Base-by-base conservation (phyloP, 2,329 filamentous ascomycete species). In the Trichoderma gracile region DNA sequence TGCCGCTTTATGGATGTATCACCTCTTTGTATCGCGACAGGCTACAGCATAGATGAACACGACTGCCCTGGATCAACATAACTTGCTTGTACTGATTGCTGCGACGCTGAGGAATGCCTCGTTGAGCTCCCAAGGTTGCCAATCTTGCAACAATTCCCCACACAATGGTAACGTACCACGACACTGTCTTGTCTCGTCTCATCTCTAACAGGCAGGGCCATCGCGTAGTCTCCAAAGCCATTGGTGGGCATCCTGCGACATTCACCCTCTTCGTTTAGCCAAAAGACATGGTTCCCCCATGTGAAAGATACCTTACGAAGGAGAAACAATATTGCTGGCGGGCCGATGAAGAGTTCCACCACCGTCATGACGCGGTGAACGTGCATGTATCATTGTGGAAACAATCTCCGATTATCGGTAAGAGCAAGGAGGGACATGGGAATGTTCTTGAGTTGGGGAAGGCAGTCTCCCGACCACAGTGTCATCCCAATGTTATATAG, bases 1-100 rank as follows among this genome's bases (percentile, higher is more conserved):
- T 59, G 56, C 56, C 43, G 56, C 56, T 59, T 59, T 49, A 59
- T 49, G 21, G 56, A 38, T 25, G 43, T 58, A 21, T 47, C 1
- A 25, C 12, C 9, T 14, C 25, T n/a, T n/a, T n/a, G n/a, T 43
- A 17, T 21, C 38, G 45, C 45, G 12, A 47, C 1, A 23, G 27
- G 30, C 15, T 6, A 27, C 56, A 15, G 19, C 45, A 43, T 49
- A 40, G 27, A 59, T 46, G 45, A 59, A 59, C 23, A 23, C 25
- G 45, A 38, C 27, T 46, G 56, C 7, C 19, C 15, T 46, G 3
- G n/a, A 33, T 17, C 17, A 23, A 25, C 12, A 7, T 21, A 9
- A 12, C 15, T 21, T 56, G 15, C 15, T 21, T 56, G 15, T 23
- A 15, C 17, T n/a, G 8, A 19, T 25, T 40, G 12, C 27, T 56